Base-by-base conservation (phyloP, 805 yeast genomes). In the Ogataea zsoltii region DNA sequence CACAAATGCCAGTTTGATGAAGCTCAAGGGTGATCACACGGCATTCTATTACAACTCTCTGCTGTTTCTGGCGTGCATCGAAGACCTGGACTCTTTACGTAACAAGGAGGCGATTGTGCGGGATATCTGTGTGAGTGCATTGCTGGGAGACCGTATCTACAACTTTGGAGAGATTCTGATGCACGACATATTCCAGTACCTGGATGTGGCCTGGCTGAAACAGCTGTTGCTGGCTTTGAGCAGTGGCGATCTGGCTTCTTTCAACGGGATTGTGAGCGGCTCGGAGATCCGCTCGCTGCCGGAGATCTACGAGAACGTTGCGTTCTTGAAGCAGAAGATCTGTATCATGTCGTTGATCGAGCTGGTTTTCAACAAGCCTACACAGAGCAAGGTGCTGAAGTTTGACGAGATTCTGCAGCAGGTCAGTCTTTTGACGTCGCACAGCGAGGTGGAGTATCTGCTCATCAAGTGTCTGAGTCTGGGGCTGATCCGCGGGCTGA, bases 121-220 rank as follows among this genome's bases (percentile, higher is more conserved):
- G 58, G 96, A 92, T 54, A 77, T 92, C 55, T 77, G 92, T 48
- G 74, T 89, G 37, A 83, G 96, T 26, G 98, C 97, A 0, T 71
- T 94, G 48, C 74, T 92, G 56, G 98, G 97, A 39, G 96, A 90
- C 61, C 83, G 80, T 59, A 88, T 92, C 56, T 94, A 89, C 73
- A 94, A 92, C 70, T 94, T 94, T 67, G 98, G 98, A 41, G 99
- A 94, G 69, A 77, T 94, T 51, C 76, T 94, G 49, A 81, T 90
- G 64, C 98, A 92, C 67, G 96, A 94, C 35, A 82, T 92, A 38
- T 77, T 90, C 65, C 65, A 78, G 33, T 60, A 54, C 32, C 38
- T 60, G 31, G 38, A 56, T 13, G 79, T 79, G 63, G 65, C 69
- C 30, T 89, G 96, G 96, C 70, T 94, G 50, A 78, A 81, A 51